phyloP scores from a whole-genome alignment of 768 basidiomycete species.

The Suillus paluster region DNA sequence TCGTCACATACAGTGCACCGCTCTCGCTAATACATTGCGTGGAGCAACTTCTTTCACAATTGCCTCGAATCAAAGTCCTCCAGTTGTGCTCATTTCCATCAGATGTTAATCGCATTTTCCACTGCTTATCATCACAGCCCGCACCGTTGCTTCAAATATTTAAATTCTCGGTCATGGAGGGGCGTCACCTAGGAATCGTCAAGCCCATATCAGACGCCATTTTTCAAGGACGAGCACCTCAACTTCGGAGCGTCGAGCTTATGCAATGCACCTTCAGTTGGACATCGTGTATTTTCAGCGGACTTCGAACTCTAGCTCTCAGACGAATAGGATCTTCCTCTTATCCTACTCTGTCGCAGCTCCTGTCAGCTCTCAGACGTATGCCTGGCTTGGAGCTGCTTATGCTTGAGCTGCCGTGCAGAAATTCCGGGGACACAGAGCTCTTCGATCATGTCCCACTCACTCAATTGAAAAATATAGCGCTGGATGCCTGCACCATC shows the following conservation, averaged over 20 bases:
- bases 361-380: constrained; percentile 34
- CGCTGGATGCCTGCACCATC: not conserved
- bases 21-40: constrained; percentile 28
- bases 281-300: constrained; percentile 32
- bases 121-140: constrained; percentile 13
- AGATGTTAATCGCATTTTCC: constrained; percentile 29
- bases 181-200: constrained; percentile 16
- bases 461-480: not conserved
- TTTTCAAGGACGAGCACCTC: constrained; percentile 35
- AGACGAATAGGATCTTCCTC: constrained; percentile 26
- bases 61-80: constrained; percentile 32
- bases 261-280: constrained; percentile 35
- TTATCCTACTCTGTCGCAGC: constrained; percentile 24
- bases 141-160: constrained; percentile 4
- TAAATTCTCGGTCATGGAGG: constrained; percentile 14
- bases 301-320: constrained; percentile 39
- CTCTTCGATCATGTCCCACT: not conserved
- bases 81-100: constrained; percentile 28
- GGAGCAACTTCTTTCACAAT: constrained; percentile 33
- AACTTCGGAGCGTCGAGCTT: constrained; percentile 36
- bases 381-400: constrained; percentile 29
- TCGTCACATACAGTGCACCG: constrained; percentile 26
- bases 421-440: not conserved
- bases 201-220: constrained; percentile 30
- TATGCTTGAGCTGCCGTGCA: not conserved